These are phyloP conservation scores for Viridothelium virens DNA, from an alignment of 495 filamentous ascomycete genomes.

Conservation along the genomic window DNA sequence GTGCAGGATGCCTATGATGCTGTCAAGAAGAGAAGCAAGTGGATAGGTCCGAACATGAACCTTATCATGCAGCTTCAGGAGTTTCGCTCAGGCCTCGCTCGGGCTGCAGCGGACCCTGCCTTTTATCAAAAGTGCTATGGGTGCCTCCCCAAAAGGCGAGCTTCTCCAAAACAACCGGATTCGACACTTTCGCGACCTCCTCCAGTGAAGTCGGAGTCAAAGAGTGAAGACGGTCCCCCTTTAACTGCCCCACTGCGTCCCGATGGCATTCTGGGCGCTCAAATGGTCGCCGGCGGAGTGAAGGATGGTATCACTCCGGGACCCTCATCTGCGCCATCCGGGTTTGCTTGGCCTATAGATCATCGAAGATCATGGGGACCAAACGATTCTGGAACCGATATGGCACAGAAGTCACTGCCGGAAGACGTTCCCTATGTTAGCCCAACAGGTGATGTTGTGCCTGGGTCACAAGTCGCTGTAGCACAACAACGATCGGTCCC, in stretches of 20 bases:
- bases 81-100: constrained; percentile 63
- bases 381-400: constrained; percentile 1
- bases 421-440: constrained; percentile 21
- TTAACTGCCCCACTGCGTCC: constrained; percentile 1
- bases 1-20: constrained; percentile 91
- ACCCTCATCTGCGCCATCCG: constrained; percentile 27
- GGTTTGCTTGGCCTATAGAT: constrained; percentile 19
- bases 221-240: background rate
- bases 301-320: constrained; percentile 16
- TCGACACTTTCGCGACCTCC: constrained; percentile 4
- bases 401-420: constrained; percentile 3
- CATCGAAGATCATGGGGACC: constrained; percentile 6
- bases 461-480: constrained; percentile 18
- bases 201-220: background rate
- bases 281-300: background rate
- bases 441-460: constrained; percentile 23
- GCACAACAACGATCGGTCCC: constrained; percentile 10
- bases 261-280: background rate
- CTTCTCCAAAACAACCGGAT: constrained; percentile 15
- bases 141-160: constrained; percentile 20
- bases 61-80: constrained; percentile 95
- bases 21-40: constrained; percentile 81
- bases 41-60: constrained; percentile 98
- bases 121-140: constrained; percentile 20
- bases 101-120: constrained; percentile 24